These are phyloP conservation scores for Spathaspora jeffriesii DNA, from an alignment of 1,139 yeast species.

Conservation along the genomic window DNA sequence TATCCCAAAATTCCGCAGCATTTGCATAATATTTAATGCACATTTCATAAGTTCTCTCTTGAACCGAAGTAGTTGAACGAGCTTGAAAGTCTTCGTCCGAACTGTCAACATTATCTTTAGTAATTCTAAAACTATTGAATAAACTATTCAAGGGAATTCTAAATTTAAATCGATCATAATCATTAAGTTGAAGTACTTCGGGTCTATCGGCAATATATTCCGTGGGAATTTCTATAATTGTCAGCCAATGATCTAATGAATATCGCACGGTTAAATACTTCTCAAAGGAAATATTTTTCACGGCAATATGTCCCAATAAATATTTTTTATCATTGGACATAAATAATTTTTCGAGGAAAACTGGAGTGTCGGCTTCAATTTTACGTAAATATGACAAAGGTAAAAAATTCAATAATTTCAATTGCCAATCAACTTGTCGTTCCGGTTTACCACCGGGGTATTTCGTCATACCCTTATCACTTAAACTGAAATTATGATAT, in stretches of 20 bases:
- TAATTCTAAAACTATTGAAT: slow-evolving; percentile 29
- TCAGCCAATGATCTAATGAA: slow-evolving; percentile 72
- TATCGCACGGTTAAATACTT: slow-evolving; percentile 65
- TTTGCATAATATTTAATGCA: slow-evolving; percentile 61
- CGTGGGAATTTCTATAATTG: slow-evolving; percentile 71
- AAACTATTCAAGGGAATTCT: slow-evolving; percentile 46
- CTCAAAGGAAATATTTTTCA: slow-evolving; percentile 64
- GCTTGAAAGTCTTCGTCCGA: slow-evolving; percentile 7
- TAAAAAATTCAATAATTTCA: slow-evolving; percentile 50
- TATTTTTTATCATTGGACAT: slow-evolving; percentile 56
- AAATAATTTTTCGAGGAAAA: slow-evolving; percentile 66
- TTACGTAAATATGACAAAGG: slow-evolving; percentile 36
- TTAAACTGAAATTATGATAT: slow-evolving; percentile 13
- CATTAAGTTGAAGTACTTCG: slow-evolving; percentile 44
- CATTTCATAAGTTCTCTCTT: slow-evolving; percentile 35
- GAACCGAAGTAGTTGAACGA: slow-evolving; percentile 6
- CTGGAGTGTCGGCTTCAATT: slow-evolving; percentile 39
- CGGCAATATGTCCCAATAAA: slow-evolving; percentile 75
- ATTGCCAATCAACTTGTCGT: slow-evolving; percentile 43
- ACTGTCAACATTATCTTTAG: slow-evolving; percentile 10
- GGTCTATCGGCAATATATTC: slow-evolving; percentile 63
- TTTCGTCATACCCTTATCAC: slow-evolving; percentile 19
- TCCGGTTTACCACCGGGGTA: slow-evolving; percentile 20
- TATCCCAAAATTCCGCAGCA: slow-evolving; percentile 74
- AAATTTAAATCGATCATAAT: slow-evolving; percentile 62